phyloP scores from a whole-genome alignment of 2,329 filamentous ascomycete species.

The Cladosporium colombiae region DNA sequence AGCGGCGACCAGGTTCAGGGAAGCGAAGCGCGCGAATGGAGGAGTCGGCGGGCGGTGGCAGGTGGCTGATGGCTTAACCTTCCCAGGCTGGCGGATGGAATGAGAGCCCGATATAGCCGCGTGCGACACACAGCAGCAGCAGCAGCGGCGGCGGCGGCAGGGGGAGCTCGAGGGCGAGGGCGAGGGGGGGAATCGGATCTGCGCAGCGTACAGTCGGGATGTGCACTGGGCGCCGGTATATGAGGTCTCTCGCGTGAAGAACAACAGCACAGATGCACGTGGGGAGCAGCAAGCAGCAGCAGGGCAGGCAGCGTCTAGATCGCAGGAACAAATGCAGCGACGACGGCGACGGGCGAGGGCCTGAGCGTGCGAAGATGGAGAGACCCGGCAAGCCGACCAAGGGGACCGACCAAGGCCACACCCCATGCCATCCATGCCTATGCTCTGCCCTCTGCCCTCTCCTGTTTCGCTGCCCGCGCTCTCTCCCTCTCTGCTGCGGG shows the following conservation, averaged over 20 bases:
- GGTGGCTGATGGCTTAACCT: constrained; percentile 11
- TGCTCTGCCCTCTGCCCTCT: background rate
- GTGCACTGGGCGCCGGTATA: background rate
- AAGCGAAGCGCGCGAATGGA: constrained; percentile 1
- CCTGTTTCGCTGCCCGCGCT: background rate
- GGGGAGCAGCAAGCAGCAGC: background rate
- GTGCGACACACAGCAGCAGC: background rate
- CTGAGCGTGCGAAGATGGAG: constrained; percentile 11
- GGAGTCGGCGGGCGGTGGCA: background rate
- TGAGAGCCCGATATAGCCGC: background rate
- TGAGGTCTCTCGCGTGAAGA: constrained; percentile 11
- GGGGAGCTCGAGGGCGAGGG: background rate
- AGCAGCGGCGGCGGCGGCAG: background rate
- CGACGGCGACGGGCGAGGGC: background rate
- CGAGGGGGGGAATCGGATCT: background rate
- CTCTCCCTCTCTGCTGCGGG: background rate
- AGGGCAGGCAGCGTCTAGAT: constrained; percentile 8
- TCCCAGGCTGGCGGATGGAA: constrained; percentile 2
- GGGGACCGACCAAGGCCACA: too few relatives aligned
- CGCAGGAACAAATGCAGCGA: constrained; percentile 3
- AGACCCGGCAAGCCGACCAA: background rate
- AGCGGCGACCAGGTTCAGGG: constrained; percentile 11
- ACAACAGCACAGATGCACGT: background rate
- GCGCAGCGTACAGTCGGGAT: background rate
- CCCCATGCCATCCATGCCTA: too few relatives aligned